Evolutionary conservation across 2,329 filamentous ascomycete genomes (phyloP).

Genomic region (Taxawa tesnikishii): DNA sequence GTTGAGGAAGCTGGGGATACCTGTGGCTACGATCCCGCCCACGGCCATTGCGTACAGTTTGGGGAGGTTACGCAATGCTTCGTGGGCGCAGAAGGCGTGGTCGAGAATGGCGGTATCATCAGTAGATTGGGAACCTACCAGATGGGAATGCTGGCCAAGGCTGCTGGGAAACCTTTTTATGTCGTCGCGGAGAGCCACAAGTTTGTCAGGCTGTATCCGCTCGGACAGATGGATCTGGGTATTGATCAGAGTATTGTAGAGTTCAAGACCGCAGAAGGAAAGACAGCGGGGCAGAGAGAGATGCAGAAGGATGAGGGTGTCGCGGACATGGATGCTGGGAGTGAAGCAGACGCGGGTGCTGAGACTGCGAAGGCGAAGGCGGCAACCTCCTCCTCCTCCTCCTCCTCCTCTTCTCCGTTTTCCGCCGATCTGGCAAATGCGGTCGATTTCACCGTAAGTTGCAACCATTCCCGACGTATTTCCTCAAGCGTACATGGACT

Average conservation of each 20-base stretch:
- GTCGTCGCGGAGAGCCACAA: conserved; percentile 95
- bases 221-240: conserved; percentile 69
- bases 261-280: conserved; percentile 45
- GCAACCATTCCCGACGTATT: not conserved
- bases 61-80: conserved; percentile 58
- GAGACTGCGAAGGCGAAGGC: conserved; percentile 8
- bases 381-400: too few species aligned
- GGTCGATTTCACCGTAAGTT: conserved; percentile 58
- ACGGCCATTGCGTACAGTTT: conserved; percentile 71
- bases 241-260: conserved; percentile 68
- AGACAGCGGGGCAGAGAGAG: conserved; percentile 7
- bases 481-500: not conserved
- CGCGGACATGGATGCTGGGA: conserved; percentile 16
- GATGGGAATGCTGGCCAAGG: conserved; percentile 68
- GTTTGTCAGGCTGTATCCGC: conserved; percentile 77
- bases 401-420: too few species aligned
- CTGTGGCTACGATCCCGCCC: conserved; percentile 69
- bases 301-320: conserved; percentile 14
- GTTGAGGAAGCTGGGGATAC: conserved; percentile 61
- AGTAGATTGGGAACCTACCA: conserved; percentile 78
- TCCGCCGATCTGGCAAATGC: conserved; percentile 33
- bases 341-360: conserved; percentile 3
- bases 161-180: conserved; percentile 66
- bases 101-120: conserved; percentile 88
- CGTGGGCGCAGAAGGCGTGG: conserved; percentile 67